Evolutionary conservation across 2,329 filamentous ascomycete genomes (phyloP).

Genomic region (Pestalotiopsis sp.): DNA sequence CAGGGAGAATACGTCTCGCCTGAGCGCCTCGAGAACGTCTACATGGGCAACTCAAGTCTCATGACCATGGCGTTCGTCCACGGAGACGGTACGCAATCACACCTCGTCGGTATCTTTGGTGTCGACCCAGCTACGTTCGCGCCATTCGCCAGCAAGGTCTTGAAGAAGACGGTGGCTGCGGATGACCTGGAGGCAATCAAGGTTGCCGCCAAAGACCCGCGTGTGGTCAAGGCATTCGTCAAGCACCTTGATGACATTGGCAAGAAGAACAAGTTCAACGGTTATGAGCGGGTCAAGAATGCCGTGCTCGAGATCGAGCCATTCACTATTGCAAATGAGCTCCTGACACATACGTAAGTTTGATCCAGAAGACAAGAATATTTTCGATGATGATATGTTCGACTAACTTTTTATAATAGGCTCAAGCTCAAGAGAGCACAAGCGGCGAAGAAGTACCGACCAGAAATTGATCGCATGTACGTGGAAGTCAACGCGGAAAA

Average conservation of each 20-base stretch:
- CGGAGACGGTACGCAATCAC: constrained; percentile 81
- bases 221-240: constrained; percentile 74
- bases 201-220: constrained; percentile 67
- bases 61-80: constrained; percentile 86
- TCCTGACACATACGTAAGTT: constrained; percentile 85
- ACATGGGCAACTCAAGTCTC: constrained; percentile 78
- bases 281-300: constrained; percentile 81
- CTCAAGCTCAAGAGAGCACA: constrained; percentile 65
- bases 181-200: constrained; percentile 70
- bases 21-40: constrained; percentile 95
- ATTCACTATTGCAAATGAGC: constrained; percentile 90
- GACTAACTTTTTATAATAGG: constrained; percentile 34
- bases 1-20: constrained; percentile 99
- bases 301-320: constrained; percentile 80
- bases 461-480: constrained; percentile 60
- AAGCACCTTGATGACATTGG: constrained; percentile 79
- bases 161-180: constrained; percentile 67
- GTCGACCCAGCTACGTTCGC: constrained; percentile 85
- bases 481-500: constrained; percentile 50
- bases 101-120: constrained; percentile 84
- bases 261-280: constrained; percentile 86
- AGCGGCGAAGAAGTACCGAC: constrained; percentile 53
- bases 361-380: constrained; percentile 1
- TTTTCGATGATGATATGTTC: not conserved
- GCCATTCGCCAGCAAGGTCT: constrained; percentile 74